Base-by-base conservation (phyloP, 257 asterid species). In the Asclepias syriaca region DNA sequence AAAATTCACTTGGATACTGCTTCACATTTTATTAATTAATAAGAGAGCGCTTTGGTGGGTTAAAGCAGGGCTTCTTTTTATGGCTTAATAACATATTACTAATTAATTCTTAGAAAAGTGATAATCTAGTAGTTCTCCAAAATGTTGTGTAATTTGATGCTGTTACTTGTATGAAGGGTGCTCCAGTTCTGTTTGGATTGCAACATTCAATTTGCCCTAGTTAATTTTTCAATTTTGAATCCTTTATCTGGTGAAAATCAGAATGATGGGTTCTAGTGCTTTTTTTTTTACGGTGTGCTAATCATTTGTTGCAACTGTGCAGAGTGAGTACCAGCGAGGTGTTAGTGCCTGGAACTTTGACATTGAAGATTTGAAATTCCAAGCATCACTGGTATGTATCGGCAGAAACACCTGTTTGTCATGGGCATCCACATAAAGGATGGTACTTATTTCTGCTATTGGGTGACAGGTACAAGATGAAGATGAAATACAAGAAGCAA, bases 331-430 rank as follows among this genome's bases (percentile, higher is more conserved):
- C 77, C 95, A 95, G 84, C 91, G 99, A 74, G 99, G 99, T 77
- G 99, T 95, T 72, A 95, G 99, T 72, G 98, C 95, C 51, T 95
- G 99, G 99, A 95, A 95, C 83, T 95, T 95, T 77, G 98, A 95
- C 80, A 66, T 95, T 73, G 98, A 90, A 85, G 99, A 95, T 80
- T 85, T 95, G 85, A 95, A 95, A 85, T 75, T 74, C 75, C 99
- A 88, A 85, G 99, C 99, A 73, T 86, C 98, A 76, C 81, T 87
- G 92, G 99, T 95, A 88, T 68, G 90, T 74, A 64, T 27, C 57
- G 43, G 53, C 68, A 34, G 65, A 64, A 75, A 29, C 21, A 66
- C 43, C 43, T 7, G 5, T 11, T 3, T 78, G 50, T 48, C 72
- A 58, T 22, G 54, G 43, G 37, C 68, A 29, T 59, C 27, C 40